These are phyloP conservation scores for Apiospora malaysiana DNA, from an alignment of 2,329 filamentous ascomycete genomes.

Conservation along the genomic window DNA sequence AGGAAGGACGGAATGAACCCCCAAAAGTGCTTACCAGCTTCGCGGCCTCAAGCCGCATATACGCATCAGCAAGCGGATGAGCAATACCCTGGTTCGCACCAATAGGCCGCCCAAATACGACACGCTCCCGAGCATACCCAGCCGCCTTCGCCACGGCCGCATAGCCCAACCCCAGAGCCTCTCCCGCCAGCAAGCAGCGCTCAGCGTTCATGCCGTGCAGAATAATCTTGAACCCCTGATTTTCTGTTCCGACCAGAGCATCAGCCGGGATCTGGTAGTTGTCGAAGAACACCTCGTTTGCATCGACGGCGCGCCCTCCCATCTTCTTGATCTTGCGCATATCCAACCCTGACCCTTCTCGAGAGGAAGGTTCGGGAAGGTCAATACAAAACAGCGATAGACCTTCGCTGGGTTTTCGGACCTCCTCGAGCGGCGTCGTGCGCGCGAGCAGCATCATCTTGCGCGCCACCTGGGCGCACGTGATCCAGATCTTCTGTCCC, in stretches of 20 bases:
- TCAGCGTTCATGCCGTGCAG: conserved; percentile 84
- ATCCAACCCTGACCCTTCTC: conserved; percentile 57
- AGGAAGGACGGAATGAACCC: too few species aligned
- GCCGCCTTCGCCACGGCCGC: conserved; percentile 68
- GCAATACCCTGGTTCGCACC: conserved; percentile 70
- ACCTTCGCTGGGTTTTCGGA: conserved; percentile 73
- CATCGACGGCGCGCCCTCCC: conserved; percentile 82
- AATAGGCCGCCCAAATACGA: conserved; percentile 70
- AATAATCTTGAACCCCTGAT: conserved; percentile 79
- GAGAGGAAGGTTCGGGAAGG: conserved; percentile 45
- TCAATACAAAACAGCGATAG: conserved; percentile 83
- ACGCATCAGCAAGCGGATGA: conserved; percentile 69
- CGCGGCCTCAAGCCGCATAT: conserved; percentile 69
- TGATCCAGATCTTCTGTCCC: conserved; percentile 91
- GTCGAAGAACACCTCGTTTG: conserved; percentile 89
- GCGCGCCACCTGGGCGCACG: conserved; percentile 79
- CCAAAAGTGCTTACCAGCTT: conserved; percentile 42
- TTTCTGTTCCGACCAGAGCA: conserved; percentile 73
- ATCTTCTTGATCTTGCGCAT: conserved; percentile 82
- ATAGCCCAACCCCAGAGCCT: conserved; percentile 81
- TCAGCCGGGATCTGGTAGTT: conserved; percentile 71
- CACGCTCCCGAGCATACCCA: conserved; percentile 68
- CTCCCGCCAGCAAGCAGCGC: conserved; percentile 75
- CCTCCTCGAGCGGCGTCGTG: conserved; percentile 72
- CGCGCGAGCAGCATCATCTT: conserved; percentile 86